Percentiles rank a stretch among this genome's conserved stretches.
Evolutionary conservation across 2,329 filamentous ascomycete genomes (phyloP).

Genomic region (Colletotrichum sp.): DNA sequence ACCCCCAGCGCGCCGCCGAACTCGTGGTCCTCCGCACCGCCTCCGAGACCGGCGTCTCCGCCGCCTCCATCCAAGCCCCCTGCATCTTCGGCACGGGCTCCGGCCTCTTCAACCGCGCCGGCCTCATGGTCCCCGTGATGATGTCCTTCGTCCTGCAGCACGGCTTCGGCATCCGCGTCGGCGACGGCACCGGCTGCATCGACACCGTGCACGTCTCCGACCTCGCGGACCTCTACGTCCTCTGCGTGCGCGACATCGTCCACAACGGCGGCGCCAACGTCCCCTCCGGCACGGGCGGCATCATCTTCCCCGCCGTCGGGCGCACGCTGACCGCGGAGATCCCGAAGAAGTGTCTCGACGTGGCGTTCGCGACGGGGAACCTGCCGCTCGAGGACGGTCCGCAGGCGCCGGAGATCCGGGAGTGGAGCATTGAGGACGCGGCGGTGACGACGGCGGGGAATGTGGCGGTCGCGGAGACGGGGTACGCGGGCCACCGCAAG

Average conservation of each 20-base stretch:
- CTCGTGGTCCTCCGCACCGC: slow-evolving; percentile 14
- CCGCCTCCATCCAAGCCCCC: slow-evolving; percentile 21
- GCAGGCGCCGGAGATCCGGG: neutral
- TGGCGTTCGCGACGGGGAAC: slow-evolving; percentile 19
- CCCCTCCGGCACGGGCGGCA: neutral
- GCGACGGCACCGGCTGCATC: slow-evolving; percentile 20
- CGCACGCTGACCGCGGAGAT: slow-evolving; percentile 1
- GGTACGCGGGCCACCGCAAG: neutral
- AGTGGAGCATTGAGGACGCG: slow-evolving; percentile 8
- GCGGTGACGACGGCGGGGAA: slow-evolving; percentile 15
- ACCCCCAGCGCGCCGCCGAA: slow-evolving; percentile 25
- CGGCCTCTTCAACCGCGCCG: slow-evolving; percentile 21
- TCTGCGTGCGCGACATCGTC: slow-evolving; percentile 12
- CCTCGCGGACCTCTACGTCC: slow-evolving; percentile 24
- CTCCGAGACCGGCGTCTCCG: slow-evolving; percentile 10
- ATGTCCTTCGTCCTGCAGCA: slow-evolving; percentile 22
- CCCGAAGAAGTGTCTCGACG: slow-evolving; percentile 8
- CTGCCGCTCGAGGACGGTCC: slow-evolving; percentile 9
- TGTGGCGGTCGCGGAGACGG: slow-evolving; percentile 12
- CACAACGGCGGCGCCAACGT: neutral
- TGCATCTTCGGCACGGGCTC: slow-evolving; percentile 20
- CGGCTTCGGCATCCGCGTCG: slow-evolving; percentile 21
- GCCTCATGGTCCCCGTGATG: slow-evolving; percentile 22
- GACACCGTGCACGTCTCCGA: slow-evolving; percentile 23
- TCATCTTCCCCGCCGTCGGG: slow-evolving; percentile 14